Base-by-base conservation (phyloP, 2,329 filamentous ascomycete species). In the Cercospora sojina region DNA sequence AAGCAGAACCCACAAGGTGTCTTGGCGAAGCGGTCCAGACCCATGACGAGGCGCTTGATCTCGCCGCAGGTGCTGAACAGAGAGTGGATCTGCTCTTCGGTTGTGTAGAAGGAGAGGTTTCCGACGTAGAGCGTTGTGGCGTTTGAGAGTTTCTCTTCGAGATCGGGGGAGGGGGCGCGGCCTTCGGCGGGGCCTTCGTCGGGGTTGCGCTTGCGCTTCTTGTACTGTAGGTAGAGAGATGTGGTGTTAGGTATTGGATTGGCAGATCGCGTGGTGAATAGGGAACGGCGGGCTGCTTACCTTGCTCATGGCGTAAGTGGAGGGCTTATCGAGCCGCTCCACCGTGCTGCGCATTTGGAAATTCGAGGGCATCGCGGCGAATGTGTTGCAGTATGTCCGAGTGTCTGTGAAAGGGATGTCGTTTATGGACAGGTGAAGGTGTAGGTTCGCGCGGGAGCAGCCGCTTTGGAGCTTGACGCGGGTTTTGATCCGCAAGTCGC, bases 1-100 rank as follows among this genome's bases (percentile, higher is more conserved):
- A 99, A 99, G 84, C 95, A 99, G 85, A 99, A 99, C 47, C 95
- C 95, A 80, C 95, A 99, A 1, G 95, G 95, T 0, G 95, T 99
- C 83, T 99, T 99, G 80, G 91, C 91, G 84, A 95, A 97, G 65
- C 95, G 90, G 79, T 99, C 95, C 61, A 99, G 88, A 59, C 95
- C 95, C 95, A 99, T 99, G 71, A 99, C 88, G 57, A 99, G 87
- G 29, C 95, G 91, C 82, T 99, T 99, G 81, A 99, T 96, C 83
- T 98, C 95, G 75, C 95, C 95, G 80, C 93, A 90, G 77, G 85
- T 87, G 66, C 69, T 74, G 72, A 78, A 77, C 60, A 78, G 75
- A 58, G 98, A 94, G 80, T 98, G 94, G 67, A 99, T 97, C 79
- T 99, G 95, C 82, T 99, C 95, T 79, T 99, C 95, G 64, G 95